These are phyloP conservation scores for Phytophthora pseudosyringae DNA, from an alignment of 352 stramenopile genomes.

Conservation along the genomic window DNA sequence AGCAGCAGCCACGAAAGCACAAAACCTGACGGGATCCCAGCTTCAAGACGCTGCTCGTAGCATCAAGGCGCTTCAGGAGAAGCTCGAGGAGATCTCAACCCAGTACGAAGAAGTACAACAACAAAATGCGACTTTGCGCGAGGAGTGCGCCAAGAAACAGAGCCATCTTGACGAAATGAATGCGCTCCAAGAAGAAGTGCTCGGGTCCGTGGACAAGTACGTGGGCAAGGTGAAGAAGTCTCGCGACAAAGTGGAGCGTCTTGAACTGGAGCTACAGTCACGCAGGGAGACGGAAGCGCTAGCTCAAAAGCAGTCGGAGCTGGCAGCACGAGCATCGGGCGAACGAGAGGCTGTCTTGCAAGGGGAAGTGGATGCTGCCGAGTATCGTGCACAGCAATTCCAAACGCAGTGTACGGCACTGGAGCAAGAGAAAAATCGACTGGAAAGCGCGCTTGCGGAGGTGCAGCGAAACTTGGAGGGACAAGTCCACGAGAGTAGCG, in stretches of 20 bases:
- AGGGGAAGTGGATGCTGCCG: conserved; percentile 10
- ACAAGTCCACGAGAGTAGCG: conserved; percentile 21
- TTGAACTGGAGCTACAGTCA: conserved; percentile 35
- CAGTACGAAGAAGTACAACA: conserved; percentile 32
- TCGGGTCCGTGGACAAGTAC: conserved; percentile 63
- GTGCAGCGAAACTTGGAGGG: conserved; percentile 24
- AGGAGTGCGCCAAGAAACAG: conserved; percentile 31
- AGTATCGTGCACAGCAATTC: conserved; percentile 11
- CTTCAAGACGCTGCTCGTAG: conserved; percentile 33
- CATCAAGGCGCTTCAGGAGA: conserved; percentile 21
- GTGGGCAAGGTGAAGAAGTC: conserved; percentile 37
- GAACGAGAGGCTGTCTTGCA: conserved; percentile 12
- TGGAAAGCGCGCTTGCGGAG: conserved; percentile 35
- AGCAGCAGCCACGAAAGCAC: conserved; percentile 27
- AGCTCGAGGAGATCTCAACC: conserved; percentile 14
- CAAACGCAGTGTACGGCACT: conserved; percentile 19
- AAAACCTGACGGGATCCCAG: conserved; percentile 33
- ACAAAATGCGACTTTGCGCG: conserved; percentile 18
- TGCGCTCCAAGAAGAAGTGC: conserved; percentile 69
- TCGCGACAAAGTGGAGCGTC: conserved; percentile 29
- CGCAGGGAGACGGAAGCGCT: conserved; percentile 11
- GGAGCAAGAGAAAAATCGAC: conserved; percentile 12
- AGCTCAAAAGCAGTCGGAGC: conserved; percentile 14
- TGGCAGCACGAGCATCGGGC: conserved; percentile 19
- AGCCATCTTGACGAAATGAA: conserved; percentile 68